Evolutionary conservation across 1,284 basidiomycete genomes (phyloP), one percentile per base, ranked within the genome.

Genomic region (Cutaneotrichosporon sp.): DNA sequence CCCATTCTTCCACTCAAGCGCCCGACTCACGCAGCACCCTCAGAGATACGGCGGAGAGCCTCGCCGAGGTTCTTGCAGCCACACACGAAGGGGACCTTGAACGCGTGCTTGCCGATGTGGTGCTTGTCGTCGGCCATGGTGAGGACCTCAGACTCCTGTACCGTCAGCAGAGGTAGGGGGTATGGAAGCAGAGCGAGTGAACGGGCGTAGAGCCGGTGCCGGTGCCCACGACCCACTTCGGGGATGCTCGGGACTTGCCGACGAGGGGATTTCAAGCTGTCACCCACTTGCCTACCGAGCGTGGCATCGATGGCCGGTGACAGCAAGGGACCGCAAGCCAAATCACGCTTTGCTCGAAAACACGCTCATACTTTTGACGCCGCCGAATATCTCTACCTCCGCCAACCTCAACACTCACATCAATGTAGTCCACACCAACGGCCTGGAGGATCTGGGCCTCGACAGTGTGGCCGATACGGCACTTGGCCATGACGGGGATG

Each of bases 371-470:
- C n/a, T n/a, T 24, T 10, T 34, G 19, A 22, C 3, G 20, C 3
- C 6, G 8, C 35, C 25, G 25, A 19, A 27, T 17, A 16, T 11
- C 8, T n/a, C 11, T n/a, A n/a, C n/a, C n/a, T n/a, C n/a, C 27
- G 29, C 14, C 10, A 20, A 17, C 17, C 29, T 12, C 12, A 20
- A 12, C 17, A 44, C 42, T 44, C 42, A 44, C 42, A 75, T 98
- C 96, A 64, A 99, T 96, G 77, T 97, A 99, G 78, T 99, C 94
- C 48, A 97, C 87, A 10, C 94, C 93, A 68, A 97, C 82, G 19
- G 85, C 82, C 81, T 97, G 91, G 29, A 97, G 78, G 67, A 98
- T 96, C 86, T 93, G 90, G 6, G 90, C 90, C 77, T 96, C 93
- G 56, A 94, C 93, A 64, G 94, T 88, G 77, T 99, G 94, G 1